Evolutionary conservation across 208 protist species (phyloP), one percentile per base, ranked within the genome.

Genomic region (Leishmania tropica): DNA sequence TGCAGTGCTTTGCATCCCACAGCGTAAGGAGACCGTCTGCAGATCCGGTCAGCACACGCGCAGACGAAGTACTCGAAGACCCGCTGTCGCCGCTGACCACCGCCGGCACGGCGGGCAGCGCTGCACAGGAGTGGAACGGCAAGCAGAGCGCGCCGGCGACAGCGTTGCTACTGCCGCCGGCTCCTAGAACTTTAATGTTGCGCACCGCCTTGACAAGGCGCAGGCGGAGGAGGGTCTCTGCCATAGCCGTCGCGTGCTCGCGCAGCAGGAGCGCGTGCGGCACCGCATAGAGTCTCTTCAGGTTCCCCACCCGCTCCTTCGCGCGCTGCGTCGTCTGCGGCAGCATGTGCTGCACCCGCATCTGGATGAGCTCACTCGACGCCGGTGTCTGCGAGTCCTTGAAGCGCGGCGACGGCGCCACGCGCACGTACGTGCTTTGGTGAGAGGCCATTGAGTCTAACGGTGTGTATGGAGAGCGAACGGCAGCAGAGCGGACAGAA

Each of bases 21-120:
- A 96, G 42, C 21, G 93, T 94, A n/a, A 96, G 70, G n/a, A 97
- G 60, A 2, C 95, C 95, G 45, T 96, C 93, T 7, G 90, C 93
- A 3, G 92, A 81, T 2, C 95, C 95, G 1, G 92, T 96, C 72
- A 93, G 71, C 51, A 93, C 83, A 15, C 73, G 77, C 45, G 80
- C 70, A 51, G 45, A 53, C 17, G 28, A 74, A 74, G 28, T 21
- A 8, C n/a, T 37, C 7, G 70, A 74, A 1, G 45, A 31, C 45
- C 11, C 28, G 28, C 28, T 53, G 45, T 74, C 15, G 47, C 28
- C 70, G 28, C 19, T 51, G 70, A 31, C 24, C 4, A 37, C 45
- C 4, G 70, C 60, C 35, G 68, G 62, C 62, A 68, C 28, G n/a
- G 53, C 35, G 15, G 91, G 80, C 31, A 95, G 54, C 21, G 91